Evolutionary conservation across 345 rosid genomes (phyloP).

Genomic region (Lepidium didymum): DNA sequence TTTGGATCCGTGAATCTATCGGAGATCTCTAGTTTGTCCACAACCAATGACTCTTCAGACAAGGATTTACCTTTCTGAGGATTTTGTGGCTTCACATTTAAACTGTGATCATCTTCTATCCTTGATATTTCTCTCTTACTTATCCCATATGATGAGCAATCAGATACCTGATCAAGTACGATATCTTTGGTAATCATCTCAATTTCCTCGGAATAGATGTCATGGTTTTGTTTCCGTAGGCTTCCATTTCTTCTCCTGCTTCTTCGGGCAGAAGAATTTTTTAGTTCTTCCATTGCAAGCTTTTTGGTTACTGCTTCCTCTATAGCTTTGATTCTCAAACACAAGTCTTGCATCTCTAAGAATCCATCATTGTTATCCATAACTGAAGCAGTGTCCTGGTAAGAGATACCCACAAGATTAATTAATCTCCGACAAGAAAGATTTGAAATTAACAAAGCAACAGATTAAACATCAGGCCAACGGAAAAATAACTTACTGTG

Average conservation of each 20-base stretch:
- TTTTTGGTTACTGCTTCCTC: conserved; percentile 53
- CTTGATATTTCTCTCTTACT: conserved; percentile 59
- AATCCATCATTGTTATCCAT: conserved; percentile 13
- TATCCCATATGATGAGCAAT: conserved; percentile 67
- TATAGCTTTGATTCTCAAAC: conserved; percentile 53
- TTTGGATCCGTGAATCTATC: conserved; percentile 48
- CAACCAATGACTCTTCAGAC: conserved; percentile 57
- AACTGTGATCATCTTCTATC: conserved; percentile 48
- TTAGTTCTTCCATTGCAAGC: conserved; percentile 48
- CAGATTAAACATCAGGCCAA: neutral
- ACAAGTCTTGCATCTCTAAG: conserved; percentile 48
- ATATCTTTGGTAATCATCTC: conserved; percentile 87
- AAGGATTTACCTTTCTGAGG: conserved; percentile 44
- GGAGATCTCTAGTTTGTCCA: conserved; percentile 70
- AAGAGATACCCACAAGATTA: neutral
- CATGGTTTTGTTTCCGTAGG: conserved; percentile 36
- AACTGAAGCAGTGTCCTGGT: conserved; percentile 38
- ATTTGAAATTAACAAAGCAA: neutral
- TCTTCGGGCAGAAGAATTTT: conserved; percentile 31
- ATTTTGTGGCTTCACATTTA: conserved; percentile 34
- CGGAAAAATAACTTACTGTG: conserved; percentile 39
- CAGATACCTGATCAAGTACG: conserved; percentile 87
- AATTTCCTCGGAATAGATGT: conserved; percentile 41
- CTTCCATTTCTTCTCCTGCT: conserved; percentile 30
- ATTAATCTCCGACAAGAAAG: neutral